These are phyloP conservation scores for Orbilia blumenaviensis DNA, from an alignment of 2,329 filamentous ascomycete genomes.

Conservation along the genomic window DNA sequence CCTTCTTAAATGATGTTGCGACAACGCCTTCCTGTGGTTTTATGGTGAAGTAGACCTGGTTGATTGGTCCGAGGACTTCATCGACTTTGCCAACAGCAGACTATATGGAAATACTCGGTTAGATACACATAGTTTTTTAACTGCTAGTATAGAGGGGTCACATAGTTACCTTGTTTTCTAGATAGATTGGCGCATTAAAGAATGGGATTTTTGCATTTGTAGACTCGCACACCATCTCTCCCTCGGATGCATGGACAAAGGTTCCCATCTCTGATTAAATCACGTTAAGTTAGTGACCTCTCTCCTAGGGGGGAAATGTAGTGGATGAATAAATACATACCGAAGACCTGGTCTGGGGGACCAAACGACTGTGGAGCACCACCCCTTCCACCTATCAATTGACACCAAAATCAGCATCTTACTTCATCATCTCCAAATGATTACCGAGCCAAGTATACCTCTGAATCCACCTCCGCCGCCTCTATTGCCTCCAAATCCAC, in stretches of 20 bases:
- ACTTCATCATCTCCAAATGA: neutral
- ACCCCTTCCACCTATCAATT: slow-evolving; percentile 66
- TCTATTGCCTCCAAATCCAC: slow-evolving; percentile 27
- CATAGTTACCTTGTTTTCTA: slow-evolving; percentile 86
- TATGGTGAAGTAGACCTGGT: slow-evolving; percentile 98
- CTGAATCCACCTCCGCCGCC: slow-evolving; percentile 47
- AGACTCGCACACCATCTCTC: slow-evolving; percentile 96
- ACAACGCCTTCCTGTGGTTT: slow-evolving; percentile 97
- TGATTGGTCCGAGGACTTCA: slow-evolving; percentile 95
- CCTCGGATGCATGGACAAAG: slow-evolving; percentile 93
- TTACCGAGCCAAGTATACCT: slow-evolving; percentile 18
- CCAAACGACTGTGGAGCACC: slow-evolving; percentile 71
- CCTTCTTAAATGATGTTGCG: slow-evolving; percentile 90
- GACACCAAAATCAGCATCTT: slow-evolving; percentile 17
- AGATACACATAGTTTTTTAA: neutral
- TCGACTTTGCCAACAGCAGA: slow-evolving; percentile 95
- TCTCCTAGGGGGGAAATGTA: slow-evolving; percentile 6
- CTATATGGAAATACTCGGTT: slow-evolving; percentile 61
- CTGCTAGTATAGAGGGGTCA: neutral
- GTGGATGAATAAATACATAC: slow-evolving; percentile 60
- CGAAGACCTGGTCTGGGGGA: slow-evolving; percentile 70
- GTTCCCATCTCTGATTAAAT: slow-evolving; percentile 79
- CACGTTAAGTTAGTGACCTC: slow-evolving; percentile 59
- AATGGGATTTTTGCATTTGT: slow-evolving; percentile 95
- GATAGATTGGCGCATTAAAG: slow-evolving; percentile 98